A percentile compares a stretch with the other conserved stretches of the same genome.
Evolutionary conservation across 2,329 filamentous ascomycete genomes (phyloP).

Genomic region (Dothistroma pini): DNA sequence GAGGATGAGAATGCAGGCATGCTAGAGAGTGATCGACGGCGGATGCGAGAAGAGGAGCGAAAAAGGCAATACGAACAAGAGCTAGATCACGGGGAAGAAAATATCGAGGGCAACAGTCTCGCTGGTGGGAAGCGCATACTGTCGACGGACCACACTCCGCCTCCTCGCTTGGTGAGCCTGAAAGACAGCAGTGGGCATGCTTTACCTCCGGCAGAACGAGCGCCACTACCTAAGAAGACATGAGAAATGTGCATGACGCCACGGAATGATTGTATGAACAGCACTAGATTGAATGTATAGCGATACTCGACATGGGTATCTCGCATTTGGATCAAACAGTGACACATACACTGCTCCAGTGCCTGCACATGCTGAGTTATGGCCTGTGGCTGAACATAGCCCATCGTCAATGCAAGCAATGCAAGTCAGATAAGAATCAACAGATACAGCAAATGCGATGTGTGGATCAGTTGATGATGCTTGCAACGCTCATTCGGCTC

Average conservation of each 20-base stretch:
- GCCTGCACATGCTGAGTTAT: neutral
- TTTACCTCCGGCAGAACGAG: constrained; percentile 44
- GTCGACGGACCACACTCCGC: constrained; percentile 25
- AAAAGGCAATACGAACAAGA: constrained; percentile 15
- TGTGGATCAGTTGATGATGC: constrained; percentile 13
- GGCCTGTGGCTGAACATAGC: neutral
- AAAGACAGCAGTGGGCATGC: constrained; percentile 42
- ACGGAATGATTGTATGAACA: neutral
- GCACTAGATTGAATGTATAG: constrained; percentile 1
- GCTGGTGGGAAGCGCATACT: constrained; percentile 26
- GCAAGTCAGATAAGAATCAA: neutral
- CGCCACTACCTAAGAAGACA: constrained; percentile 38
- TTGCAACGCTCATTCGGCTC: constrained; percentile 19
- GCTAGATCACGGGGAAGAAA: constrained; percentile 9
- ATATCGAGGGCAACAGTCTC: constrained; percentile 16
- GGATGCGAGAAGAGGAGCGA: constrained; percentile 10
- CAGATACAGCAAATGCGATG: constrained; percentile 1
- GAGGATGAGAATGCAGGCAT: constrained; percentile 48
- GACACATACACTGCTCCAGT: neutral
- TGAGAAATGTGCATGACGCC: neutral
- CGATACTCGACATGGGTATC: neutral
- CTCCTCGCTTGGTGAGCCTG: constrained; percentile 31
- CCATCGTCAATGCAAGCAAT: neutral
- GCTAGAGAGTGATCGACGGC: constrained; percentile 14
- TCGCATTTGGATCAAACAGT: neutral